Evolutionary conservation across 1,284 basidiomycete species (phyloP).

Genomic region (Trametes sp.): DNA sequence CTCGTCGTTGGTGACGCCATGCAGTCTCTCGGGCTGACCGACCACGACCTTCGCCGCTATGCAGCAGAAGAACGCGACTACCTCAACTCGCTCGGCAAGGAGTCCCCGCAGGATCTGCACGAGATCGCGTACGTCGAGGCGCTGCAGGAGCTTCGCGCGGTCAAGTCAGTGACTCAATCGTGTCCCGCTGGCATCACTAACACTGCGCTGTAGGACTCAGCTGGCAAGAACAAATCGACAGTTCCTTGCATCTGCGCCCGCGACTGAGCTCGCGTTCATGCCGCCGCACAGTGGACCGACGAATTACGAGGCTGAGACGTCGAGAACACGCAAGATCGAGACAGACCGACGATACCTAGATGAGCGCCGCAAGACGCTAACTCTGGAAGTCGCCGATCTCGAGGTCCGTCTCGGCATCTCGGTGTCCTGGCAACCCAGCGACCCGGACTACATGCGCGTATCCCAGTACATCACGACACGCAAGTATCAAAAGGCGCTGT

Average conservation of each 20-base stretch:
- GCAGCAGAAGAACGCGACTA: slow-evolving; percentile 5
- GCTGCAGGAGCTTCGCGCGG: slow-evolving; percentile 15
- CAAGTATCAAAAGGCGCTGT: slow-evolving; percentile 35
- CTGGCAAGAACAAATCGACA: neutral
- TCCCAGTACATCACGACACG: slow-evolving; percentile 28
- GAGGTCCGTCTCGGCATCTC: slow-evolving; percentile 35
- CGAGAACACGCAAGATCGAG: slow-evolving; percentile 22
- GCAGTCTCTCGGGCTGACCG: neutral
- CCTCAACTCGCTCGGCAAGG: slow-evolving; percentile 25
- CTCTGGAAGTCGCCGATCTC: slow-evolving; percentile 23
- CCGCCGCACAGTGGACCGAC: neutral
- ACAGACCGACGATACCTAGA: neutral
- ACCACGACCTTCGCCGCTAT: neutral
- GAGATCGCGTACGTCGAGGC: slow-evolving; percentile 29
- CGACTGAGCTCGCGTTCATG: neutral
- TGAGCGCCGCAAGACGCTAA: slow-evolving; percentile 10
- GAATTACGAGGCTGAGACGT: slow-evolving; percentile 12
- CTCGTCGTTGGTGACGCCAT: neutral
- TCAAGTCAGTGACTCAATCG: neutral
- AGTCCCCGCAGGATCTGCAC: slow-evolving; percentile 18
- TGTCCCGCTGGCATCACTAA: neutral
- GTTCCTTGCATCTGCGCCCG: neutral
- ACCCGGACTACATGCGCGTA: slow-evolving; percentile 25
- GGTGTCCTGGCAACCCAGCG: slow-evolving; percentile 31
- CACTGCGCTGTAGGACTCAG: neutral